Conservation (phyloP, 345 rosid species). For the Citrus maxima region DNA sequence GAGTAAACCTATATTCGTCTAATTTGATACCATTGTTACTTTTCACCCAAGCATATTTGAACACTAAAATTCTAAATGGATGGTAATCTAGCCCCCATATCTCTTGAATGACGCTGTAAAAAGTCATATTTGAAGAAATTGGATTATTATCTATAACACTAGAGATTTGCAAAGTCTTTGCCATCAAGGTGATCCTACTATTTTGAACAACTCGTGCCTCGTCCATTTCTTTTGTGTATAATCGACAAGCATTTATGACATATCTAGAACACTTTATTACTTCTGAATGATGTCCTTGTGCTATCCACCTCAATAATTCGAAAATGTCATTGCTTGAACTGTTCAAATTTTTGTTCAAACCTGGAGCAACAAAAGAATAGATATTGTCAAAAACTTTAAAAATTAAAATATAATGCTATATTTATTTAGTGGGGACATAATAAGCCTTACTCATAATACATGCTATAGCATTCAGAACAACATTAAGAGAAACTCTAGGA, state of each 20-base stretch:
- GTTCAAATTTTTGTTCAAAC: no score
- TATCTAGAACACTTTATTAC: no score
- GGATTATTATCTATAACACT: background rate
- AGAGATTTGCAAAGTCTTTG: background rate
- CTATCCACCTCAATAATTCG: background rate
- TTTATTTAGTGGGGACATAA: no score
- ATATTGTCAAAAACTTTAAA: no score
- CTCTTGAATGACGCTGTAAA: background rate
- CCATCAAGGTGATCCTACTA: background rate
- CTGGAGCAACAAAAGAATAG: no score
- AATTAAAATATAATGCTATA: no score
- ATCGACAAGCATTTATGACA: background rate
- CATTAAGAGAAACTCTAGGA: no score
- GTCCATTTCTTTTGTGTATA: background rate
- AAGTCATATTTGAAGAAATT: background rate
- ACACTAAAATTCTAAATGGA: background rate
- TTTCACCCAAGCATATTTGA: background rate
- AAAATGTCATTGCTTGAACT: no score
- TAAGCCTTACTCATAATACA: no score
- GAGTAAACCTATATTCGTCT: background rate
- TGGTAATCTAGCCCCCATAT: background rate
- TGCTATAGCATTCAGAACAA: no score
- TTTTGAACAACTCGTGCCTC: background rate
- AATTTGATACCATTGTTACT: background rate
- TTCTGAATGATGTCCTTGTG: background rate